Evolutionary conservation across 495 filamentous ascomycete genomes (phyloP).

Genomic region (Xylaria scruposa): DNA sequence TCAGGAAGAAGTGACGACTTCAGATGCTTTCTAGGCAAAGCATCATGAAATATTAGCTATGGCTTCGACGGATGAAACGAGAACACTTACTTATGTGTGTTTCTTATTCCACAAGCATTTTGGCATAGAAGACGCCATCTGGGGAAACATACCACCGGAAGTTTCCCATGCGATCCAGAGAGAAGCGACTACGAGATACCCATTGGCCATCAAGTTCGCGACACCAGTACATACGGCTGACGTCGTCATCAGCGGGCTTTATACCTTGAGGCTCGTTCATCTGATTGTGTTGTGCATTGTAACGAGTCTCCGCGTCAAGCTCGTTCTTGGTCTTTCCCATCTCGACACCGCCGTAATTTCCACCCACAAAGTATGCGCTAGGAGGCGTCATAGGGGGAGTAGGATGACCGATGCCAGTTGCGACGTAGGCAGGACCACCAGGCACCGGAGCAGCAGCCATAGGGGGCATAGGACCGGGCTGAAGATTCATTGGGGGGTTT

Average conservation of each 20-base stretch:
- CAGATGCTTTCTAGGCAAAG: neutral
- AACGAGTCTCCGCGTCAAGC: slow-evolving; percentile 44
- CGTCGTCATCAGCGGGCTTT: slow-evolving; percentile 57
- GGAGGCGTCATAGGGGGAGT: slow-evolving; percentile 27
- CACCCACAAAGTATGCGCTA: neutral
- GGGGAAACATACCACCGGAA: slow-evolving; percentile 57
- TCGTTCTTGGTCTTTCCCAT: slow-evolving; percentile 50
- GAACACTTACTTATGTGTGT: slow-evolving; percentile 8
- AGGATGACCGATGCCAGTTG: neutral
- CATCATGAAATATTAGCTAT: neutral
- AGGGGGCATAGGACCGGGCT: slow-evolving; percentile 23
- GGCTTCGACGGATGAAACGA: neutral
- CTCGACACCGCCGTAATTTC: slow-evolving; percentile 43
- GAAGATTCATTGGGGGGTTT: slow-evolving; percentile 25
- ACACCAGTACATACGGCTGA: slow-evolving; percentile 57
- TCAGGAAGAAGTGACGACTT: neutral
- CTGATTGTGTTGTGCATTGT: slow-evolving; percentile 48
- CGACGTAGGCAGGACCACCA: slow-evolving; percentile 10
- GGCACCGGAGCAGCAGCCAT: slow-evolving; percentile 20
- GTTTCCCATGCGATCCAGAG: slow-evolving; percentile 56
- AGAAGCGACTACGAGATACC: slow-evolving; percentile 53
- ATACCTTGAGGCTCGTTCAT: slow-evolving; percentile 57
- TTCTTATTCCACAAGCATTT: slow-evolving; percentile 44
- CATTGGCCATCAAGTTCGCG: slow-evolving; percentile 57
- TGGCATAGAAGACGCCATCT: slow-evolving; percentile 58